phyloP scores from a whole-genome alignment of 2,329 filamentous ascomycete species.

The Pseudopyrenochaeta lycopersici region DNA sequence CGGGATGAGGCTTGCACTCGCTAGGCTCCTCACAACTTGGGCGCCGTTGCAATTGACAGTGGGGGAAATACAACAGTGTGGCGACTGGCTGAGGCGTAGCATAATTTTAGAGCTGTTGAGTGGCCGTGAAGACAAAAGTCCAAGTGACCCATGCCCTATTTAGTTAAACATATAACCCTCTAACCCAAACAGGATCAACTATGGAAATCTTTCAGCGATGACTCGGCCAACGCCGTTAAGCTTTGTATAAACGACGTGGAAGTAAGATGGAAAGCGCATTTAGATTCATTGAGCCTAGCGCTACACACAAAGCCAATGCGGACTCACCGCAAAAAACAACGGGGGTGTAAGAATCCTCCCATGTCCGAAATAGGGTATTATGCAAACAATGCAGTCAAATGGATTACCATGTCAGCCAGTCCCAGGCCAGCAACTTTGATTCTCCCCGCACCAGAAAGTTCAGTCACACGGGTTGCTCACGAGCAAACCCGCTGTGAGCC shows the following conservation, averaged over 20 bases:
- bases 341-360: constrained; percentile 3
- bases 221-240: not conserved
- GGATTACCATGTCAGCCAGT: too few relatives aligned
- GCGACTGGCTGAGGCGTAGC: not conserved
- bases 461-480: too few relatives aligned
- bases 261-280: not conserved
- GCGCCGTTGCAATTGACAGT: not conserved
- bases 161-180: too few relatives aligned
- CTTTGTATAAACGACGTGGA: not conserved
- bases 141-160: too few relatives aligned
- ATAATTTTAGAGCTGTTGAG: not conserved
- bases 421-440: too few relatives aligned
- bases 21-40: not conserved
- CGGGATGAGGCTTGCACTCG: not conserved
- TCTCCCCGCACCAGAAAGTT: too few relatives aligned
- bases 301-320: constrained; percentile 2
- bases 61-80: not conserved
- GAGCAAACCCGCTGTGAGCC: too few relatives aligned
- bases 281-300: not conserved
- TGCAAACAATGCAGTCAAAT: constrained; percentile 10
- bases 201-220: not conserved
- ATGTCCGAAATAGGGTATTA: constrained; percentile 15
- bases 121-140: too few relatives aligned
- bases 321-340: constrained; percentile 7
- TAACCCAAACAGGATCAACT: too few relatives aligned